Percentiles rank a stretch among this genome's conserved stretches.
Conservation (phyloP, 495 filamentous ascomycete species). For the Trichocladium uniseriatum region DNA sequence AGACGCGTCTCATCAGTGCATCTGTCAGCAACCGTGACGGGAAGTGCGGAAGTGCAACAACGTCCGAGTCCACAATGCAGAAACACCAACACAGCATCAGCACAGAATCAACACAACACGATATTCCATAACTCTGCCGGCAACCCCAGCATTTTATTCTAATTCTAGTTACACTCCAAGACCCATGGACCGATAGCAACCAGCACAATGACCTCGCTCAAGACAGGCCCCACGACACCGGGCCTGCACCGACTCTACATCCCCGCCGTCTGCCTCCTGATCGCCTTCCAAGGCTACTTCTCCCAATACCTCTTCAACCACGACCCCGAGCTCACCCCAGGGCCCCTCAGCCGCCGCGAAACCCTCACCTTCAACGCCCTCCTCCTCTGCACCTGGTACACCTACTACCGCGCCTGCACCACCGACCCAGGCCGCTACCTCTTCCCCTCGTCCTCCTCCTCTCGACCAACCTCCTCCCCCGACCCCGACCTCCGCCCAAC, state of each 20-base stretch:
- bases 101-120: neutral
- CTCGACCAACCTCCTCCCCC: slow-evolving; percentile 16
- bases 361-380: slow-evolving; percentile 63
- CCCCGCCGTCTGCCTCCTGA: slow-evolving; percentile 57
- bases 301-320: slow-evolving; percentile 73
- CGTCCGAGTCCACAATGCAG: too few species aligned
- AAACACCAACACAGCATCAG: neutral
- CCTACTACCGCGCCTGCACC: slow-evolving; percentile 66
- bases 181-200: slow-evolving; percentile 6
- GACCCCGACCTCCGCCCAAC: slow-evolving; percentile 13
- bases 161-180: neutral
- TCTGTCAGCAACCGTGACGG: neutral
- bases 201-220: slow-evolving; percentile 14
- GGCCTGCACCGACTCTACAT: slow-evolving; percentile 47
- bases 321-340: slow-evolving; percentile 51
- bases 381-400: slow-evolving; percentile 64
- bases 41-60: too few species aligned
- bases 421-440: slow-evolving; percentile 62
- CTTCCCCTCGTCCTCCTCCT: slow-evolving; percentile 21
- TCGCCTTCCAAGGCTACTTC: slow-evolving; percentile 71
- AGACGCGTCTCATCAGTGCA: neutral
- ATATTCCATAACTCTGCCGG: neutral
- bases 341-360: slow-evolving; percentile 53
- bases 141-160: neutral
- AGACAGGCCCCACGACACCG: slow-evolving; percentile 21